These are phyloP conservation scores for Tuber indicum DNA, from an alignment of 495 filamentous ascomycete genomes.

Conservation along the genomic window DNA sequence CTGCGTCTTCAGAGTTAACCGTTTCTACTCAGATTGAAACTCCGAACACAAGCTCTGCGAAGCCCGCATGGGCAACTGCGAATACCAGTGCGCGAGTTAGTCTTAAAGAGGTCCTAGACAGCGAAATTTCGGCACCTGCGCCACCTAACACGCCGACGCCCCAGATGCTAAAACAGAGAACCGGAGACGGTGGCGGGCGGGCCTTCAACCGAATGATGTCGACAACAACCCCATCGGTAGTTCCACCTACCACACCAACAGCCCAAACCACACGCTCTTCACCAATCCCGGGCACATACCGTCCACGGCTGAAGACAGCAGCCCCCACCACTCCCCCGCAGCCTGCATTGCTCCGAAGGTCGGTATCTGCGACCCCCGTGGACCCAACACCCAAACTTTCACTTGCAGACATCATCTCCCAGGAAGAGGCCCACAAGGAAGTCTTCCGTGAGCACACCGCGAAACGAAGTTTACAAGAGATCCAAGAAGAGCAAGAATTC, in stretches of 20 bases:
- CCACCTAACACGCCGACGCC: constrained; percentile 3
- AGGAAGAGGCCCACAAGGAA: constrained; percentile 80
- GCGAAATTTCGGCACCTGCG: constrained; percentile 34
- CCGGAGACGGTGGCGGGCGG: neutral
- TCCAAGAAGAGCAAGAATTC: constrained; percentile 93
- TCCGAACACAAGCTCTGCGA: constrained; percentile 48
- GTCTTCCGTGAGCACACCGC: constrained; percentile 72
- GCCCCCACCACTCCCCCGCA: constrained; percentile 15
- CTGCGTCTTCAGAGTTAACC: constrained; percentile 44
- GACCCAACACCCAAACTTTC: constrained; percentile 51
- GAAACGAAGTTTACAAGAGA: constrained; percentile 82
- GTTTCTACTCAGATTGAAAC: constrained; percentile 42
- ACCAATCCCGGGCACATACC: constrained; percentile 5
- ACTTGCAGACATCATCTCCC: constrained; percentile 79
- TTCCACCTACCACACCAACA: constrained; percentile 22
- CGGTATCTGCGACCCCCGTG: constrained; percentile 33
- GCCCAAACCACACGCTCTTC: constrained; percentile 41
- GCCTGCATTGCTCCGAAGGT: constrained; percentile 22
- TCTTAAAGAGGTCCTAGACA: constrained; percentile 45
- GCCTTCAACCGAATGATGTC: constrained; percentile 22
- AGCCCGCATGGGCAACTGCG: constrained; percentile 63
- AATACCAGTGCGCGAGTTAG: constrained; percentile 40
- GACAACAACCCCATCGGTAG: constrained; percentile 48
- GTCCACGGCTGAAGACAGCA: constrained; percentile 1
- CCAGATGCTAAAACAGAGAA: neutral